Evolutionary conservation across 225 moss, liverwort and hornwort genomes (phyloP).

Genomic region (Pseudoscleropodium purum): DNA sequence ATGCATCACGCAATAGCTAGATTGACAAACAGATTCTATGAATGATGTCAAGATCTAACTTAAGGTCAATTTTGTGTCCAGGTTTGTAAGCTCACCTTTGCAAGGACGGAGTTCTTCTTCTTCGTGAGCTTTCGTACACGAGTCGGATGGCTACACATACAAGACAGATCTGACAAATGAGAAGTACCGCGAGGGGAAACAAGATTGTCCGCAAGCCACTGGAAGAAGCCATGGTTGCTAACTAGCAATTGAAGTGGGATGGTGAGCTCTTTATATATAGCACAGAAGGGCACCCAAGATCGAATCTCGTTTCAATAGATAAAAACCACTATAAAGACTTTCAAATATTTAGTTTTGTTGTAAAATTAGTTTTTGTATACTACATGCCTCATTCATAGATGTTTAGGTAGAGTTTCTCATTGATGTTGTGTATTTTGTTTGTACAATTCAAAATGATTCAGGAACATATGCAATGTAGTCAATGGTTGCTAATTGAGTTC

Average conservation of each 20-base stretch:
- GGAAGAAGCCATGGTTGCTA: not conserved
- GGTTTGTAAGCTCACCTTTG: not conserved
- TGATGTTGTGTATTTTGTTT: not conserved
- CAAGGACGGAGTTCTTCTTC: not conserved
- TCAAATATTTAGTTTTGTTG: not conserved
- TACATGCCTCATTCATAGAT: not conserved
- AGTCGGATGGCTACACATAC: conserved; percentile 1
- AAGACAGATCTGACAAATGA: conserved; percentile 15
- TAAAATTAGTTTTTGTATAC: not conserved
- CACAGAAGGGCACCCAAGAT: not conserved
- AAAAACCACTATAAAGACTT: not conserved
- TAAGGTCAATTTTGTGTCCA: not conserved
- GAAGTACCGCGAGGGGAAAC: not conserved
- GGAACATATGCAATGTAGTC: not conserved
- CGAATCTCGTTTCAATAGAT: not conserved
- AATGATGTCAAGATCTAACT: not conserved
- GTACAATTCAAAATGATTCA: not conserved
- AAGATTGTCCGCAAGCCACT: conserved; percentile 1
- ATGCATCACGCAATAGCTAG: not conserved
- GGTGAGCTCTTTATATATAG: conserved; percentile 7
- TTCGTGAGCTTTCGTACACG: conserved; percentile 5
- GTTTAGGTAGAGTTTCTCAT: no score
- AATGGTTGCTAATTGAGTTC: not conserved
- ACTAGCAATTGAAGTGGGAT: not conserved
- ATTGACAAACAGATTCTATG: not conserved